Evolutionary conservation across 306 rosid species (phyloP).

Genomic region (Benincasa hispida): DNA sequence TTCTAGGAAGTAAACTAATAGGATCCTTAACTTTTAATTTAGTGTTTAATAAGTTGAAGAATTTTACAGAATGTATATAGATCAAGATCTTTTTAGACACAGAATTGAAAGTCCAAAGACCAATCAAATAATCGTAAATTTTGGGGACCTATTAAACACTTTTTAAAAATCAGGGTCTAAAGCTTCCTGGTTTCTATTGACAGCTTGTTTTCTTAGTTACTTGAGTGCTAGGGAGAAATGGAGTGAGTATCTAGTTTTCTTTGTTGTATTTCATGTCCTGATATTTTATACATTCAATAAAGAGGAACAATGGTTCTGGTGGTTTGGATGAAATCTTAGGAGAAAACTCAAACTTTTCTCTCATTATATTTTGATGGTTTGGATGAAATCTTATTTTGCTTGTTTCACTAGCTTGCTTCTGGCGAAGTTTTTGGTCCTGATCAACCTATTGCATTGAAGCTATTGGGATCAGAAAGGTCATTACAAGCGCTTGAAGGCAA

Average conservation of each 20-base stretch:
- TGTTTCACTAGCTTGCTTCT: slow-evolving; percentile 63
- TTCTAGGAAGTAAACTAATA: too few relatives aligned
- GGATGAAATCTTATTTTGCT: slow-evolving; percentile 17
- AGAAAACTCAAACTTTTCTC: not conserved
- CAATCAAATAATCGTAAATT: too few relatives aligned
- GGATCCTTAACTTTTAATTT: too few relatives aligned
- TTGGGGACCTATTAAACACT: too few relatives aligned
- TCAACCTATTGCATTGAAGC: slow-evolving; percentile 86
- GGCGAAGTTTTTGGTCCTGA: slow-evolving; percentile 91
- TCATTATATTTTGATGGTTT: not conserved
- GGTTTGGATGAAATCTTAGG: not conserved
- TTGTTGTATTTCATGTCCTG: not conserved
- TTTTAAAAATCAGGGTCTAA: too few relatives aligned
- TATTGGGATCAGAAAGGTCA: slow-evolving; percentile 88
- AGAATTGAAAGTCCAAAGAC: too few relatives aligned
- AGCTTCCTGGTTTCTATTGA: not conserved
- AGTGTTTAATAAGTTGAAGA: too few relatives aligned
- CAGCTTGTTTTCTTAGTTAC: not conserved
- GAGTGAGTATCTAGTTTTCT: not conserved
- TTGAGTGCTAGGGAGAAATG: not conserved
- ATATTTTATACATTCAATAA: not conserved
- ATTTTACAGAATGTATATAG: too few relatives aligned
- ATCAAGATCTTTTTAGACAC: too few relatives aligned
- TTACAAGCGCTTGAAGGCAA: slow-evolving; percentile 91
- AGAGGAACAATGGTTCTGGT: not conserved